Conservation (phyloP, 805 yeast genomes). For the Lachancea dasiensis region DNA sequence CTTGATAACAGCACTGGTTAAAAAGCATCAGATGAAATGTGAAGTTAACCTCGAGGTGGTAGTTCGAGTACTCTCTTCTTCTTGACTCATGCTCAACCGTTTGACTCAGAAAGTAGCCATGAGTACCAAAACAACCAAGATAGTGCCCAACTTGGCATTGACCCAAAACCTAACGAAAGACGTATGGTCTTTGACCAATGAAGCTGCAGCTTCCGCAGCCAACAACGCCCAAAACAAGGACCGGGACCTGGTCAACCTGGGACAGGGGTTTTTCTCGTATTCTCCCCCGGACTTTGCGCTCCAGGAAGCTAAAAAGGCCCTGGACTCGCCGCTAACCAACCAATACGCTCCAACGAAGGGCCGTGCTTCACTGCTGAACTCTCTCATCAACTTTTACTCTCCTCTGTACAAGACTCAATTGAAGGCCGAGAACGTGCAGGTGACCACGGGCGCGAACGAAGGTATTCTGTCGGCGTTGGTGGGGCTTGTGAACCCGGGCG, state of each 20-base stretch:
- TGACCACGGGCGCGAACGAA: conserved; percentile 97
- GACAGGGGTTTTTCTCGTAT: conserved; percentile 96
- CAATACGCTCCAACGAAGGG: conserved; percentile 94
- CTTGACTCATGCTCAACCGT: conserved; percentile 9
- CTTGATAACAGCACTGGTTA: no score
- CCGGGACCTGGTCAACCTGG: conserved; percentile 79
- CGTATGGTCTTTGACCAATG: conserved; percentile 93
- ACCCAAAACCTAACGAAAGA: conserved; percentile 65
- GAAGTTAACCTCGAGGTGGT: neutral
- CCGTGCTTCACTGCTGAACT: conserved; percentile 64
- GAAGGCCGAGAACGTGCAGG: conserved; percentile 42
- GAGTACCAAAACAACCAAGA: conserved; percentile 12
- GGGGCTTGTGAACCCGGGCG: conserved; percentile 80
- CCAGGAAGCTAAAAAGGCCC: conserved; percentile 71
- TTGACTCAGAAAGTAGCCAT: conserved; percentile 11
- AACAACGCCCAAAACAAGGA: conserved; percentile 45
- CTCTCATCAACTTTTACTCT: conserved; percentile 66
- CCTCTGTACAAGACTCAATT: conserved; percentile 55
- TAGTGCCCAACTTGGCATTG: conserved; percentile 44
- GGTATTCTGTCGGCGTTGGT: conserved; percentile 82
- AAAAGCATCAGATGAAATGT: neutral
- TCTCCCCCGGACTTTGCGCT: conserved; percentile 93
- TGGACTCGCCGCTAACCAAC: conserved; percentile 67
- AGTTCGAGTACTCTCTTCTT: neutral
- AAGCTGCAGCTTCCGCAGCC: conserved; percentile 84